Base-by-base conservation (phyloP, 169 alveolate species). In the Plasmodium gaboni region DNA sequence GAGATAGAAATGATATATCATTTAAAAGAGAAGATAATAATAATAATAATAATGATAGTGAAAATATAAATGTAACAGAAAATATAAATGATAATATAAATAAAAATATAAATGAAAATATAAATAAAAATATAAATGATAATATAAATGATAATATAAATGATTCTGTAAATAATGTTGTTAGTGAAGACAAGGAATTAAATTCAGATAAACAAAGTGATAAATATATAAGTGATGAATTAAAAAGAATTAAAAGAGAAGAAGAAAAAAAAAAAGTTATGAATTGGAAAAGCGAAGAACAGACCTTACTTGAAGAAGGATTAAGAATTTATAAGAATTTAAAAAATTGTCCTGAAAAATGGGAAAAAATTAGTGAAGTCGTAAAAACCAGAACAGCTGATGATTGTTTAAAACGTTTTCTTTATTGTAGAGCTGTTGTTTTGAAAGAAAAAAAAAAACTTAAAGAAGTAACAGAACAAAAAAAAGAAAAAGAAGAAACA, bases 261-360 rank as follows among this genome's bases (percentile, higher is more conserved):
- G 89, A 78, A 78, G 89, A 78, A 32, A 78, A 78, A 78, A 78
- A 78, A 78, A 78, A 78, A 65, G 76, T 78, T 19, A 64, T 64
- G 89, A 78, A 78, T 1, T 78, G 89, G 89, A 78, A 65, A 60
- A 6, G 8, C 8, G 89, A 78, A 57, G 89, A 78, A 65, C 89
- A 78, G 13, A 28, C 89, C 22, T 69, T 78, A 42, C 89, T 78
- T 48, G 89, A 78, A 55, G 89, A 78, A 48, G 89, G 89, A 5
- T 51, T 78, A 48, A 26, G 78, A 57, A 26, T 78, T 51, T 78
- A 59, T 51, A 78, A 78, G 60, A 60, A 78, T 50, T 78, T 78
- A 78, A 78, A 78, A 64, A 78, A 78, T 78, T 78, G 73, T 8
- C 89, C 89, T 28, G 73, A 78, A 42, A 78, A 78, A 78, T 78